Evolutionary conservation across 169 alveolate species (phyloP).

Genomic region (Toxoplasma gondii): DNA sequence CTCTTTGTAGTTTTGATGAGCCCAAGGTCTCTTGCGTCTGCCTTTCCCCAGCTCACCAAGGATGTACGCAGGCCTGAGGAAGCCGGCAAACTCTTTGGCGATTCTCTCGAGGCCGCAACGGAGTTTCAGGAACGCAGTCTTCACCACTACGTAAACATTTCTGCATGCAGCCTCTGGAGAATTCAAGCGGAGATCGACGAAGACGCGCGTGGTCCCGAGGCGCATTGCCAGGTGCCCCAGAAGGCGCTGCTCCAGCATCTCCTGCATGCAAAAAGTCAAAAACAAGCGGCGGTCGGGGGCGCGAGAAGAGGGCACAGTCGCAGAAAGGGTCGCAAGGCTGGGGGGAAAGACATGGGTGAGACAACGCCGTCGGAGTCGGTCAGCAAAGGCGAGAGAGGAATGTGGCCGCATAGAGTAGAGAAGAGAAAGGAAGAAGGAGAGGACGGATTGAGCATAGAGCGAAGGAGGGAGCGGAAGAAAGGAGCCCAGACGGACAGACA

Average conservation of each 20-base stretch:
- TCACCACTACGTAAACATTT: constrained; percentile 31
- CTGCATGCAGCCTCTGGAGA: not conserved
- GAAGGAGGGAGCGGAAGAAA: too few species aligned
- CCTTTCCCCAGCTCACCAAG: constrained; percentile 9
- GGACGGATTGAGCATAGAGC: too few species aligned
- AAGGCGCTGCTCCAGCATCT: constrained; percentile 44
- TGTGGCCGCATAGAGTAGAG: not conserved
- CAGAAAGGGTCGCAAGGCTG: too few species aligned
- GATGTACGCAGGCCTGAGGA: constrained; percentile 36
- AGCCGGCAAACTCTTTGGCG: constrained; percentile 45
- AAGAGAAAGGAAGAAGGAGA: too few species aligned
- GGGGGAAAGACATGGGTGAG: too few species aligned
- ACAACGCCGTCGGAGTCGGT: too few species aligned
- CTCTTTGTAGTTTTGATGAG: not conserved
- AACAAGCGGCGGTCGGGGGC: not conserved
- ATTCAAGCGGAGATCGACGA: constrained; percentile 35
- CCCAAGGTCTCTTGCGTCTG: not conserved
- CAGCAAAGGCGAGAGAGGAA: not conserved
- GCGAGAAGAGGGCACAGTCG: too few species aligned
- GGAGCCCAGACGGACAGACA: too few species aligned
- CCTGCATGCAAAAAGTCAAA: not conserved
- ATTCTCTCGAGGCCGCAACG: not conserved
- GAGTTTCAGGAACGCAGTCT: not conserved
- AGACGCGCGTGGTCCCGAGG: constrained; percentile 36
- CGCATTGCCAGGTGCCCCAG: constrained; percentile 46